Base-by-base conservation (phyloP, 1,284 basidiomycete species). In the Leucoagaricus sp. region DNA sequence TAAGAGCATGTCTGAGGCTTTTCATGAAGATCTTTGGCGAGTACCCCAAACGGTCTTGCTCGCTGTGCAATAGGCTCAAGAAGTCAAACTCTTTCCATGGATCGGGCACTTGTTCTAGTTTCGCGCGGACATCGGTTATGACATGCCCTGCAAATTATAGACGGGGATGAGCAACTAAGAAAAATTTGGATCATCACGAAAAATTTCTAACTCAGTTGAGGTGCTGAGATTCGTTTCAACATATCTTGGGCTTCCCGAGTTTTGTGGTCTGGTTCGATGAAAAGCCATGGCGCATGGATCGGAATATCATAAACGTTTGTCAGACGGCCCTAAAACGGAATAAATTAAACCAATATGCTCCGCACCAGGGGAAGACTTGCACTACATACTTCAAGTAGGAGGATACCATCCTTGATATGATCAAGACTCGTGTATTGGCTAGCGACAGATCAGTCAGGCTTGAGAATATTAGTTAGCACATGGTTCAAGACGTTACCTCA, bases 1-100 rank as follows among this genome's bases (percentile, higher is more conserved):
- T 94, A 60, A 96, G 70, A 2, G 88, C 89, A 64, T 91, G 84
- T 49, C 94, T 74, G 42, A 95, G 69, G 0, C 84, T 80, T 1
- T 81, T 86, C 84, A 93, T 87, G 59, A 91, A 82, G 13, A 75
- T 64, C 55, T 83, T 88, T 41, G 74, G 75, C 52, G 78, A 76
- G 40, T 84, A 58, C 2, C 68, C 70, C 0, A 78, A 65, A 31
- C 66, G 68, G 47, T 74, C 68, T 17, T 79, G 74, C 51, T 82
- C 76, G 5, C 71, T 68, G 55, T 85, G 78, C 12, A 89, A 70
- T 9, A 78, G 56, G 12, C 72, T 67, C 38, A 77, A 70, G 21
- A 84, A 66, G 7, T 72, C 66, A 0, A 72, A 60, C 1, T 70
- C 61, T 0, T 71, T 63, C 73, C 75, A 77, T 12, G 62, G 57